Evolutionary conservation across 2,329 filamentous ascomycete genomes (phyloP), one percentile per base, ranked within the genome.

Genomic region (Dothistroma pini): DNA sequence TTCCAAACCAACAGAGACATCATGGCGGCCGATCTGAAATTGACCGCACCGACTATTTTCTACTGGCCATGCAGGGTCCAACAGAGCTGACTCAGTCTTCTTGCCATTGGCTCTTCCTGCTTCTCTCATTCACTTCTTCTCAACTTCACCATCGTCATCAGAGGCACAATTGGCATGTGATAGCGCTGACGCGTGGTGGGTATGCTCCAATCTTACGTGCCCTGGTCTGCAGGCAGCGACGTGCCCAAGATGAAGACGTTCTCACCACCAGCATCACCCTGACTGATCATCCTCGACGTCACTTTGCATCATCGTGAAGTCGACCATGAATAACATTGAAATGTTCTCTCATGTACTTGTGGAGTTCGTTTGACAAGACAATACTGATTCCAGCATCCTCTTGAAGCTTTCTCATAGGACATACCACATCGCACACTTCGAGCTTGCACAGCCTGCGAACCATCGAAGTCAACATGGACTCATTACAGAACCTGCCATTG

Each of bases 401-500:
- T 10, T 10, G 9, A 11, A 4, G 34, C 34, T 38, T 16, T 16
- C 14, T 38, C 34, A 11, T 7, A n/a, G n/a, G 3, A 44, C n/a
- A 44, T 21, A n/a, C 16, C 16, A 21, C 5, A 44, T 19, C 16
- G n/a, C 35, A 29, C 25, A 29, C 25, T 29, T 44, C 41, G n/a
- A 7, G 41, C 14, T 5, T 7, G 14, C 14, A 19, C 41, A 19
- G 2, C 25, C 25, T 6, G 3, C 25, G 25, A 29, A 29, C 25
- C 25, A 29, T 29, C 25, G 25, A 29, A 29, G 6, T 29, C 34
- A 19, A 19, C 4, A 66, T 66, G 64, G 58, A 63, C 35, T 35
- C 56, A 25, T 59, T 70, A 21, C 22, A 63, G 69, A 68, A 70
- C 12, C 77, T 84, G 61, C 81, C 82, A 3, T 74, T 79, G 19